Conservation (phyloP, 1,139 yeast species). For the Geotrichum reessii region DNA sequence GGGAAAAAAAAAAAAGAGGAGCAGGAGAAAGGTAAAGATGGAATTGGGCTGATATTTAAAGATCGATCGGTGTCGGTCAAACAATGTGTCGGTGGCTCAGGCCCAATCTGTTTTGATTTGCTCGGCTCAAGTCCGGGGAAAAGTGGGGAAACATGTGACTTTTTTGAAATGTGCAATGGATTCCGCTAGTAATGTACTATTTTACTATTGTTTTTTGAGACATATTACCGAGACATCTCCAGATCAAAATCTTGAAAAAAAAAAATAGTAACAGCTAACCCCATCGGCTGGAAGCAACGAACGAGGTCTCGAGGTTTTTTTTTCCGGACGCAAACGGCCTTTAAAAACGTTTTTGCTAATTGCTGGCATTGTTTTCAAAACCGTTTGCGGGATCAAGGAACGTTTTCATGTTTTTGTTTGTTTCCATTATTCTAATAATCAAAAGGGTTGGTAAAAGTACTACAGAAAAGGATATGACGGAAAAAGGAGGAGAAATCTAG, state of each 20-base stretch:
- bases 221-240: neutral
- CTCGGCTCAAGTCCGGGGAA: slow-evolving; percentile 12
- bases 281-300: neutral
- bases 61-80: neutral
- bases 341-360: neutral
- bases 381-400: neutral
- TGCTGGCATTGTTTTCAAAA: neutral
- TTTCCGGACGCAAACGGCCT: neutral
- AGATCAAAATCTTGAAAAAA: neutral
- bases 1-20: neutral
- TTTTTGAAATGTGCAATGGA: neutral
- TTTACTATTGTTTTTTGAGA: neutral
- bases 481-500: too few relatives aligned
- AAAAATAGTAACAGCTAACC: neutral
- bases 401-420: neutral
- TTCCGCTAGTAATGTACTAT: neutral
- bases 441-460: too few relatives aligned
- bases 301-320: neutral
- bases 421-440: too few relatives aligned
- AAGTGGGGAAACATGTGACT: slow-evolving; percentile 12
- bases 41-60: neutral
- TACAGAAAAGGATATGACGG: too few relatives aligned
- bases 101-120: neutral
- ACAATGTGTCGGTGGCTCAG: neutral
- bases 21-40: neutral